These are phyloP conservation scores for Fusarium austroafricanum DNA, from an alignment of 2,329 filamentous ascomycete species.

Conservation along the genomic window DNA sequence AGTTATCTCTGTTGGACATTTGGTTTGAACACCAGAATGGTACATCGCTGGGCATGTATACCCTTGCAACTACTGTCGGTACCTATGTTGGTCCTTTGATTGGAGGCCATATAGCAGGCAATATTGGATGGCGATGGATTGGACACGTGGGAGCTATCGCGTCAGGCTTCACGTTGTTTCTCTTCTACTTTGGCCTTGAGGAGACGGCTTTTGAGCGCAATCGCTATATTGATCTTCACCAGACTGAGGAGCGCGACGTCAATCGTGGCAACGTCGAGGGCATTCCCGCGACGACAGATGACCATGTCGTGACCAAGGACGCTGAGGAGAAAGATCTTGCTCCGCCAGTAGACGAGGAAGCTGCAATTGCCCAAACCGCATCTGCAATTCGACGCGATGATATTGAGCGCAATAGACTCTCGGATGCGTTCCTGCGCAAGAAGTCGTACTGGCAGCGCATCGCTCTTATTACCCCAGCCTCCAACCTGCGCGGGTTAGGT, in stretches of 20 bases:
- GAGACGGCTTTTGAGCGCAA: slow-evolving; percentile 63
- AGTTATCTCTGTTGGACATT: slow-evolving; percentile 67
- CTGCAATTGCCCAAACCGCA: slow-evolving; percentile 15
- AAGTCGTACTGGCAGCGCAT: slow-evolving; percentile 68
- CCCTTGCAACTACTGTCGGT: slow-evolving; percentile 65
- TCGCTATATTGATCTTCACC: slow-evolving; percentile 48
- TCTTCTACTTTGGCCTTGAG: slow-evolving; percentile 64
- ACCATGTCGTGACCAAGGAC: not conserved
- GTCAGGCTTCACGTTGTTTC: slow-evolving; percentile 58
- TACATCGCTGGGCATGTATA: slow-evolving; percentile 65
- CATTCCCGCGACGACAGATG: slow-evolving; percentile 3
- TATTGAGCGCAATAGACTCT: slow-evolving; percentile 38
- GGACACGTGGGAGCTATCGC: slow-evolving; percentile 64
- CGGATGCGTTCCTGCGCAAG: slow-evolving; percentile 45
- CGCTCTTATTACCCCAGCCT: slow-evolving; percentile 65
- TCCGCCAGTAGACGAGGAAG: slow-evolving; percentile 21
- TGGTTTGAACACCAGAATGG: slow-evolving; percentile 69
- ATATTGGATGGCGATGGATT: slow-evolving; percentile 67
- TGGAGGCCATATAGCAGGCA: slow-evolving; percentile 61
- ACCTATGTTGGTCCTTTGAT: slow-evolving; percentile 67
- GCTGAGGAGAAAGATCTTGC: slow-evolving; percentile 18
- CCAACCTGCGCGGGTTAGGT: slow-evolving; percentile 64
- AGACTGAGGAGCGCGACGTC: slow-evolving; percentile 10
- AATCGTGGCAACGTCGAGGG: slow-evolving; percentile 32
- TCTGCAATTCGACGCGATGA: slow-evolving; percentile 28